These are phyloP conservation scores for Solanum aculeatissimum DNA, from an alignment of 305 asterid genomes.

Conservation along the genomic window DNA sequence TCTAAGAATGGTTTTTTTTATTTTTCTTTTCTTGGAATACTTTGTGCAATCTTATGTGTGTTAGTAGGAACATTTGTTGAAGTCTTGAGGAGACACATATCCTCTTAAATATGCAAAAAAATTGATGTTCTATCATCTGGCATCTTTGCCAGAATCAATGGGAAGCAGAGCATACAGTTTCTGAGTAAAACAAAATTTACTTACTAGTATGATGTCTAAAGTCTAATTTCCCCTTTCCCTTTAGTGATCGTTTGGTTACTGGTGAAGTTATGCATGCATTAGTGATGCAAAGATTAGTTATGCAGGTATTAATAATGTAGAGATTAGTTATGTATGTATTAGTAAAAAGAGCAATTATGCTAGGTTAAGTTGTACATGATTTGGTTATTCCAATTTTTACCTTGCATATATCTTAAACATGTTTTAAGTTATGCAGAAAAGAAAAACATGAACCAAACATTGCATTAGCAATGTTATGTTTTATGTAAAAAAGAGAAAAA, in stretches of 20 bases:
- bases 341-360: background rate
- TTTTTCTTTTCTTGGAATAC: constrained; percentile 46
- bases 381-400: background rate
- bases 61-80: constrained; percentile 26
- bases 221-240: background rate
- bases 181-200: background rate
- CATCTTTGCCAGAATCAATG: background rate
- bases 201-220: background rate
- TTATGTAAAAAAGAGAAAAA: background rate
- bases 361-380: background rate
- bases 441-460: background rate
- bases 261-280: background rate
- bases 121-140: constrained; percentile 3
- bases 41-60: constrained; percentile 68
- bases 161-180: background rate
- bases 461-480: background rate
- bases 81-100: constrained; percentile 9
- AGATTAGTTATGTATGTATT: background rate
- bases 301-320: background rate
- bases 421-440: background rate
- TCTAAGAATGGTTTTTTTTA: constrained; percentile 35
- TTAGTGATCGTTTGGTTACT: background rate
- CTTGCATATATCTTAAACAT: background rate
- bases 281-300: background rate
- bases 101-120: constrained; percentile 12